A percentile compares a stretch with the other conserved stretches of the same genome.
These are phyloP conservation scores for Tolypocladium cylindrosporum DNA, from an alignment of 2,329 filamentous ascomycete species.

Conservation along the genomic window DNA sequence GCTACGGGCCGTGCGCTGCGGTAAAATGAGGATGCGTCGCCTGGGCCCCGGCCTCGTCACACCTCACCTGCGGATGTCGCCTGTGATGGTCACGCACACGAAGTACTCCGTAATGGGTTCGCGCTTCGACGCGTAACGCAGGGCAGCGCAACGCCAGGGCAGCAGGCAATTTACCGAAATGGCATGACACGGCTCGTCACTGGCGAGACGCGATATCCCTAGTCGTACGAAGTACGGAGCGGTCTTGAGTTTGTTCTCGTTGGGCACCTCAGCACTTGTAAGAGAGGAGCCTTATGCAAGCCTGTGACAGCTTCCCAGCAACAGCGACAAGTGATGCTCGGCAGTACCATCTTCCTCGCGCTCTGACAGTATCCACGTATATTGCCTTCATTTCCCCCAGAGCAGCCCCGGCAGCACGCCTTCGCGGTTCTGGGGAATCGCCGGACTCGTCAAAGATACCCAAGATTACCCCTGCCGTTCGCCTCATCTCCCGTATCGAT, in stretches of 20 bases:
- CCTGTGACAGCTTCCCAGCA: neutral
- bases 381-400: neutral
- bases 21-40: neutral
- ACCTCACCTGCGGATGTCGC: neutral
- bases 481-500: neutral
- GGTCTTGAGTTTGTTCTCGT: neutral
- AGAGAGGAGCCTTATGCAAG: neutral
- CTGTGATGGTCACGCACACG: neutral
- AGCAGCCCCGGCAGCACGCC: neutral
- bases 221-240: too few species aligned
- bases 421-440: neutral
- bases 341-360: neutral
- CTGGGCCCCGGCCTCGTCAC: neutral
- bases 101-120: neutral
- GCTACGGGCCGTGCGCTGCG: neutral
- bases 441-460: too few species aligned
- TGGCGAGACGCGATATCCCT: neutral
- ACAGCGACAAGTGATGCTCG: neutral
- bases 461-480: neutral
- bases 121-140: neutral
- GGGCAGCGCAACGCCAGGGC: neutral
- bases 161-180: neutral
- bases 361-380: neutral
- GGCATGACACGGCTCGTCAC: neutral
- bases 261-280: neutral